Percentiles rank a stretch among this genome's conserved stretches.
phyloP scores from a whole-genome alignment of 2,329 filamentous ascomycete species.

The Ophiostoma piceae region DNA sequence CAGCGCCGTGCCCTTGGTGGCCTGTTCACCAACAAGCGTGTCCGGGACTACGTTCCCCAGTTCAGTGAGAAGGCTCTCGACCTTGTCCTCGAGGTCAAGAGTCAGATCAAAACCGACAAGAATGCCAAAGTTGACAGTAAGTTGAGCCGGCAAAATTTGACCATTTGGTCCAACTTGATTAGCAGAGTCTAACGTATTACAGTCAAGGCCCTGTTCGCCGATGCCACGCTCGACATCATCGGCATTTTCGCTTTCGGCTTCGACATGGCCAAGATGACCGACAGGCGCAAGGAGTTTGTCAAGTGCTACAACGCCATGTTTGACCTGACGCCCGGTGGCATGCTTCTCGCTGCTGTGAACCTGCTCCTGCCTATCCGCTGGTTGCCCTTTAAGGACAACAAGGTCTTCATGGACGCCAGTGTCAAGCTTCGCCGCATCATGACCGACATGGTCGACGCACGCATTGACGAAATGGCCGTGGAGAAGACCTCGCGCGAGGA shows the following conservation, averaged over 20 bases:
- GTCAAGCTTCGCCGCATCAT: conserved; percentile 35
- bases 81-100: conserved; percentile 28
- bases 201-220: conserved; percentile 32
- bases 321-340: conserved; percentile 28
- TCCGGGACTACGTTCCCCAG: conserved; percentile 37
- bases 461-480: conserved; percentile 8
- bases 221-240: conserved; percentile 36
- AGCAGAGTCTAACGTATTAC: not conserved
- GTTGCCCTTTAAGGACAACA: conserved; percentile 39
- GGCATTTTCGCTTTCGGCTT: conserved; percentile 35
- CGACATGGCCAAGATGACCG: conserved; percentile 33
- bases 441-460: conserved; percentile 30
- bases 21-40: conserved; percentile 36
- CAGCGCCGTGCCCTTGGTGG: conserved; percentile 35
- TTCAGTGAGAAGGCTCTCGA: conserved; percentile 35
- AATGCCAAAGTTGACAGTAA: not conserved
- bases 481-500: not conserved
- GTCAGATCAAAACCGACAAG: not conserved
- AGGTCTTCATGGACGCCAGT: conserved; percentile 35
- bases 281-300: conserved; percentile 30
- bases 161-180: not conserved
- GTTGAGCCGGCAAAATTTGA: not conserved
- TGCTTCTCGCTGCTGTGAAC: conserved; percentile 21
- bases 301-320: conserved; percentile 34
- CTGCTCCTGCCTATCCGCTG: conserved; percentile 28